Percentiles rank a stretch among this genome's conserved stretches.
phyloP scores from a whole-genome alignment of 306 rosid genomes.

The Dalbergia cochinchinensis region DNA sequence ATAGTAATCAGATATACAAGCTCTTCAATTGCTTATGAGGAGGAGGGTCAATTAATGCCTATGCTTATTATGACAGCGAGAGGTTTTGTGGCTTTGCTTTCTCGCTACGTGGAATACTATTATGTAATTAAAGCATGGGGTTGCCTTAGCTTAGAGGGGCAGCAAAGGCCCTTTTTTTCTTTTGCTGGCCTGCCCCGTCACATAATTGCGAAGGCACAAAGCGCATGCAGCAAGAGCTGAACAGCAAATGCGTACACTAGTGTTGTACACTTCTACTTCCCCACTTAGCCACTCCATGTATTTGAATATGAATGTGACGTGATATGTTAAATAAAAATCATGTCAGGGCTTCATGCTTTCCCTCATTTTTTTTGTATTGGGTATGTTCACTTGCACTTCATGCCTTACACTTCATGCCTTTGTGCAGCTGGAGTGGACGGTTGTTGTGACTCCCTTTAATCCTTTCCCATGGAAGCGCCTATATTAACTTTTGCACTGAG shows the following conservation, averaged over 20 bases:
- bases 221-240: slow-evolving; percentile 57
- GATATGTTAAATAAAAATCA: slow-evolving; percentile 43
- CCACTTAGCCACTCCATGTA: slow-evolving; percentile 24
- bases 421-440: neutral
- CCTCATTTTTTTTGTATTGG: neutral
- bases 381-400: slow-evolving; percentile 19
- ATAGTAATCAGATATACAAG: neutral
- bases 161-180: slow-evolving; percentile 50
- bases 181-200: neutral
- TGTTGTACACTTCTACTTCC: slow-evolving; percentile 9
- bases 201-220: slow-evolving; percentile 55
- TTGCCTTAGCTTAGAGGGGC: slow-evolving; percentile 69
- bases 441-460: slow-evolving; percentile 37
- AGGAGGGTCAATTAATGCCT: slow-evolving; percentile 2
- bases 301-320: slow-evolving; percentile 15
- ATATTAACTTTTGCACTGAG: neutral
- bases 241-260: slow-evolving; percentile 28
- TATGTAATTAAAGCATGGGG: slow-evolving; percentile 44
- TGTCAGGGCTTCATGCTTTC: slow-evolving; percentile 50
- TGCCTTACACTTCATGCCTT: slow-evolving; percentile 33
- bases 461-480: slow-evolving; percentile 6
- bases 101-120: slow-evolving; percentile 27
- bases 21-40: neutral
- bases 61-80: neutral
- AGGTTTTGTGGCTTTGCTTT: slow-evolving; percentile 45